A percentile compares a stretch with the other conserved stretches of the same genome.
These are phyloP conservation scores for Endoconidiophora laricicola DNA, from an alignment of 2,329 filamentous ascomycete species.

Conservation along the genomic window DNA sequence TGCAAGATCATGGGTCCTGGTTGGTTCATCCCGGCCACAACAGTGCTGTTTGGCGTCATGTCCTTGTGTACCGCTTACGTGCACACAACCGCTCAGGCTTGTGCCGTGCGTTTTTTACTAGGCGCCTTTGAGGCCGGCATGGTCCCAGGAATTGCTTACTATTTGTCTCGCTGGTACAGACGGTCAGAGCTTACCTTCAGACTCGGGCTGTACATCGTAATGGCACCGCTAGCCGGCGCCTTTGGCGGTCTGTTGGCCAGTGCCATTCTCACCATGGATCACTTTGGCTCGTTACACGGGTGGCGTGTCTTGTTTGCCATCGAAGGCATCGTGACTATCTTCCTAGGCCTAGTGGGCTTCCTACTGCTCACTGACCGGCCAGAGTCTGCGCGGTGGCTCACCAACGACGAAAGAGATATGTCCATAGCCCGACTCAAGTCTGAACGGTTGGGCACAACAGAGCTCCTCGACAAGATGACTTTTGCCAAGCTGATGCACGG, in stretches of 20 bases:
- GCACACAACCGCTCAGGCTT: conserved; percentile 31
- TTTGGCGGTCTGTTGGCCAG: conserved; percentile 53
- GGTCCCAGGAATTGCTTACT: conserved; percentile 59
- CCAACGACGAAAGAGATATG: conserved; percentile 46
- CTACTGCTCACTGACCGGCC: conserved; percentile 52
- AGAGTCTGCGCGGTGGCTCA: conserved; percentile 49
- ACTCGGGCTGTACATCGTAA: conserved; percentile 52
- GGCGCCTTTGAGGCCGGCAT: conserved; percentile 58
- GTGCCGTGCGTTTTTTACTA: conserved; percentile 49
- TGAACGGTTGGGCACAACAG: conserved; percentile 41
- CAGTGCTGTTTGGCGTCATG: conserved; percentile 44
- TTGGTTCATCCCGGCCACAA: conserved; percentile 49
- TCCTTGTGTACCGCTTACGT: conserved; percentile 53
- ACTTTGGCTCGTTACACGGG: conserved; percentile 36
- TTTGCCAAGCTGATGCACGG: conserved; percentile 39
- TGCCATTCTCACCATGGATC: conserved; percentile 43
- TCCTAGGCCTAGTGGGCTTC: conserved; percentile 42
- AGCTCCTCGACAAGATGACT: conserved; percentile 45
- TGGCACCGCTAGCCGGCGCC: conserved; percentile 52
- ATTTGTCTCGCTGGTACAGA: conserved; percentile 56
- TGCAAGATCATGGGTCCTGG: conserved; percentile 59
- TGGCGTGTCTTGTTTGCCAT: conserved; percentile 60
- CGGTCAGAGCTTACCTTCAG: conserved; percentile 50
- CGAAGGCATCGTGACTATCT: conserved; percentile 43
- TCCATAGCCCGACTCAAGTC: conserved; percentile 52